These are phyloP conservation scores for Wakefieldia striispora DNA, from an alignment of 768 basidiomycete genomes.

Conservation along the genomic window DNA sequence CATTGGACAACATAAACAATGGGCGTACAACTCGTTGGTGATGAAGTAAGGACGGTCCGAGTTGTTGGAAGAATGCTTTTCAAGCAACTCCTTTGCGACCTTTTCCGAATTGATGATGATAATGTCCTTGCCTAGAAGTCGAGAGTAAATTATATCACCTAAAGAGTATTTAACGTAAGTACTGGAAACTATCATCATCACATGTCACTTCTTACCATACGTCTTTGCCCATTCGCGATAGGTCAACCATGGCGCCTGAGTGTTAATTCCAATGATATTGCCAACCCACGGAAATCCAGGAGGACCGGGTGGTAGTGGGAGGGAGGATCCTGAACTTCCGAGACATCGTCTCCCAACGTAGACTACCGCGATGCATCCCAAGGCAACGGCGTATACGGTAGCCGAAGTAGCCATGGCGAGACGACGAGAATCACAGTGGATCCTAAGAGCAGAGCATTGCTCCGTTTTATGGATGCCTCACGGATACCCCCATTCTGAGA, in stretches of 20 bases:
- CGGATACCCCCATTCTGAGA: no score
- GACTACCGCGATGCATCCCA: neutral
- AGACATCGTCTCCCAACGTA: neutral
- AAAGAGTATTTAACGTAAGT: neutral
- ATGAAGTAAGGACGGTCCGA: slow-evolving; percentile 21
- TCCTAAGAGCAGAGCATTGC: no score
- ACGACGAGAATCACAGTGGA: no score
- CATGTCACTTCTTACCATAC: neutral
- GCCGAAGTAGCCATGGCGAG: no score
- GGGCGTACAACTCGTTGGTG: slow-evolving; percentile 4
- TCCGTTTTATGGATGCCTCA: no score
- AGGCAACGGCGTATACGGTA: neutral
- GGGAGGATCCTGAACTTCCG: neutral
- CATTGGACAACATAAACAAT: neutral
- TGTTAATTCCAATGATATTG: neutral
- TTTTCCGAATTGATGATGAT: slow-evolving; percentile 36
- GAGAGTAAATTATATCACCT: slow-evolving; percentile 6
- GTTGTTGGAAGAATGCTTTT: slow-evolving; percentile 38
- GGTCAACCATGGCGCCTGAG: neutral
- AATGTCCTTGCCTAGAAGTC: slow-evolving; percentile 7
- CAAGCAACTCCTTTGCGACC: slow-evolving; percentile 36
- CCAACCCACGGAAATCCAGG: neutral
- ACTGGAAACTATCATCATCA: neutral
- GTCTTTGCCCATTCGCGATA: neutral
- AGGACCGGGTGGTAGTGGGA: slow-evolving; percentile 2